Conservation (phyloP, 139 green algal genomes). For the Micromonas pusilla region DNA sequence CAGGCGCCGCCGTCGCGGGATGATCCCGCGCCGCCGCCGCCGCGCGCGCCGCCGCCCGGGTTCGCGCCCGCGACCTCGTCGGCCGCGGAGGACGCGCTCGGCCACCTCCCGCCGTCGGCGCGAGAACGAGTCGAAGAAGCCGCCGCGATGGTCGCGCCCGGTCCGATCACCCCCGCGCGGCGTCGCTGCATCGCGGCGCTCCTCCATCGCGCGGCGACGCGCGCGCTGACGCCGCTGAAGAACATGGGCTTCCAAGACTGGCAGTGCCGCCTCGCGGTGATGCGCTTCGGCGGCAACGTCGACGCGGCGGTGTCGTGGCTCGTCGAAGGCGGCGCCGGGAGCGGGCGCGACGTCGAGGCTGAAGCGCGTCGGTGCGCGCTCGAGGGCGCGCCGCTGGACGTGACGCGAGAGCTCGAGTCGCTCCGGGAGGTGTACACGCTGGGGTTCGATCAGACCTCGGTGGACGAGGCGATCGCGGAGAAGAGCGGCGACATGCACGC, state of each 20-base stretch:
- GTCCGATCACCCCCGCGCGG: background rate
- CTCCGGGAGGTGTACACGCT: background rate
- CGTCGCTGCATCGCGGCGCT: background rate
- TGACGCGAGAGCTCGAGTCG: background rate
- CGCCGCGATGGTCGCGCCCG: too few species aligned
- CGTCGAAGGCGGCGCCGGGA: background rate
- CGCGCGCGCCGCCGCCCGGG: too few species aligned
- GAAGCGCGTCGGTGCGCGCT: background rate
- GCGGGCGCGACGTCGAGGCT: too few species aligned
- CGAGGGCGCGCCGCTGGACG: background rate
- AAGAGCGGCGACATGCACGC: background rate
- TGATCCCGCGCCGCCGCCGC: too few species aligned
- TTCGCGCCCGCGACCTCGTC: too few species aligned
- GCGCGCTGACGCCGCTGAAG: background rate
- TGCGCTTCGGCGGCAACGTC: background rate
- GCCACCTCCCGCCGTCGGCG: too few species aligned
- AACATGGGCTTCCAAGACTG: background rate
- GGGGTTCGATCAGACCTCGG: background rate
- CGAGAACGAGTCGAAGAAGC: too few species aligned
- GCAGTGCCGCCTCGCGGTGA: background rate
- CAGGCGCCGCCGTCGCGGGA: too few species aligned
- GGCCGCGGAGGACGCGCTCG: too few species aligned
- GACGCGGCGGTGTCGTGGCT: background rate
- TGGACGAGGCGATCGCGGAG: background rate
- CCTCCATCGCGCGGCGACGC: background rate